phyloP scores from a whole-genome alignment of 1,139 yeast genomes.

The Zygoascus hellenicus region DNA sequence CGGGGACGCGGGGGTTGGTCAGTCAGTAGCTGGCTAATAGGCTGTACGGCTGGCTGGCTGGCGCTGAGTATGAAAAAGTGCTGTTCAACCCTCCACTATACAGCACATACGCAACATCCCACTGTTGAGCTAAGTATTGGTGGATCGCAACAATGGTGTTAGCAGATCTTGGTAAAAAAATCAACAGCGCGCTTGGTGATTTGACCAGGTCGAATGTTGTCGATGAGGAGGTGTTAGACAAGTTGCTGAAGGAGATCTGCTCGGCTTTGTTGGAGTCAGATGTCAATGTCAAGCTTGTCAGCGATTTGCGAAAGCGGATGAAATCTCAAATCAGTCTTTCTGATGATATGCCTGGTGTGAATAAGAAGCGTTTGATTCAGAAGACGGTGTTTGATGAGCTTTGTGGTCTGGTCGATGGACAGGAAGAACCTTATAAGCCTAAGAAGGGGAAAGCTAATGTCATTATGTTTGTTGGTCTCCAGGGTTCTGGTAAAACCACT shows the following conservation, averaged over 20 bases:
- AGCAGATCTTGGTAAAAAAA: constrained; percentile 87
- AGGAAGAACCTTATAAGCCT: constrained; percentile 66
- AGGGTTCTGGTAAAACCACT: constrained; percentile 98
- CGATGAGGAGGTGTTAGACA: constrained; percentile 56
- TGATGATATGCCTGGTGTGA: constrained; percentile 46
- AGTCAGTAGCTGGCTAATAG: too few species aligned
- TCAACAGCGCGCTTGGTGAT: constrained; percentile 68
- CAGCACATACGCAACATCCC: too few species aligned
- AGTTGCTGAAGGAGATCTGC: constrained; percentile 79
- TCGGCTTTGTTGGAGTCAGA: constrained; percentile 88
- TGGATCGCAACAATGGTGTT: constrained; percentile 58
- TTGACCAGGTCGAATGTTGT: constrained; percentile 59
- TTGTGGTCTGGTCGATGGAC: constrained; percentile 72
- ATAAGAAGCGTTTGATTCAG: constrained; percentile 71
- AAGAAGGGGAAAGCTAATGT: constrained; percentile 69
- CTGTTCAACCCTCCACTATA: too few species aligned
- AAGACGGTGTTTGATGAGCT: constrained; percentile 92
- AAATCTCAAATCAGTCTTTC: constrained; percentile 50
- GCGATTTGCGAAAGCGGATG: constrained; percentile 68
- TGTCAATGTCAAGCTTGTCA: constrained; percentile 81
- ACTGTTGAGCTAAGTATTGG: too few species aligned
- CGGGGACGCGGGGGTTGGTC: too few species aligned
- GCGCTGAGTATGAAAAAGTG: too few species aligned
- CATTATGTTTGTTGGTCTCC: constrained; percentile 96
- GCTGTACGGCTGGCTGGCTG: too few species aligned